Evolutionary conservation across 257 asterid species (phyloP).

Genomic region (Cynanchum wilfordii): DNA sequence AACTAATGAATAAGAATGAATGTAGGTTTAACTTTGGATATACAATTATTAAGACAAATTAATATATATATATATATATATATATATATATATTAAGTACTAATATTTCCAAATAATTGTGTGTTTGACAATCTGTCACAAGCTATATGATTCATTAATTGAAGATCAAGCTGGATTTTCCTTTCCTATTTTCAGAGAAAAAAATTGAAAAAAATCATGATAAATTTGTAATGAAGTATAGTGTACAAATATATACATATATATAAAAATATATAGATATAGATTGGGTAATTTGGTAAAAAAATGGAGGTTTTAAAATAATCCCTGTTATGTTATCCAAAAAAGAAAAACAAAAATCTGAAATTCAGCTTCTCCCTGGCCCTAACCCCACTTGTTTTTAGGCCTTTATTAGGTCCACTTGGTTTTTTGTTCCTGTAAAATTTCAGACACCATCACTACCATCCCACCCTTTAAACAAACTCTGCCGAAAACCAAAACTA

Average conservation of each 20-base stretch:
- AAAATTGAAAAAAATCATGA: not conserved
- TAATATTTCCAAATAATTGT: not conserved
- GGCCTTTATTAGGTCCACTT: constrained; percentile 13
- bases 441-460: constrained; percentile 16
- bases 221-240: too few species aligned
- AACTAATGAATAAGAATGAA: not conserved
- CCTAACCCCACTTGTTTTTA: constrained; percentile 21
- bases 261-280: too few species aligned
- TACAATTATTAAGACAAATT: too few species aligned
- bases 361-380: constrained; percentile 11
- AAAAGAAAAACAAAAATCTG: not conserved
- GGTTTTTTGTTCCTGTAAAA: constrained; percentile 21
- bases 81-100: too few species aligned
- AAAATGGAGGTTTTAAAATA: constrained; percentile 5
- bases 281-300: constrained; percentile 5
- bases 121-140: not conserved
- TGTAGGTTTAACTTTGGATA: not conserved
- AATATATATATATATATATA: too few species aligned
- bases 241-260: too few species aligned
- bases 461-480: not conserved
- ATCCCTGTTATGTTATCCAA: constrained; percentile 6
- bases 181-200: not conserved
- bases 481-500: constrained; percentile 4
- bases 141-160: not conserved
- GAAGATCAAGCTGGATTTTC: not conserved